Base-by-base conservation (phyloP, 1,284 basidiomycete species). In the Cutaneotrichosporon curvatum region DNA sequence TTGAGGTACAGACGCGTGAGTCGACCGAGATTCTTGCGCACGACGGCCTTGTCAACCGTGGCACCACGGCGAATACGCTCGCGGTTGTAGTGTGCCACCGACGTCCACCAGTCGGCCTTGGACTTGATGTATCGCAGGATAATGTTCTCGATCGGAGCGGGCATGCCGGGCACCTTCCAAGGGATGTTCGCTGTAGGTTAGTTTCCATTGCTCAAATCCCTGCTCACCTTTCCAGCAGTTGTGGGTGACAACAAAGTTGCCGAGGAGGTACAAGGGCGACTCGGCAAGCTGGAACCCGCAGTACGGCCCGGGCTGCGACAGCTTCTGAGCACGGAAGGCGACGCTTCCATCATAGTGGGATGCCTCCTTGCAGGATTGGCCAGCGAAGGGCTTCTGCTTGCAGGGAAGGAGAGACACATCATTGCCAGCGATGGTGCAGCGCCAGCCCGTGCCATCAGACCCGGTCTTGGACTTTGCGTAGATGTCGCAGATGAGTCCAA, bases 51-150 rank as follows among this genome's bases (percentile, higher is more conserved):
- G 76, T 99, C 95, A 56, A 99, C 95, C 0, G 95, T 98, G 3
- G 95, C 95, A 56, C 95, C 70, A 50, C 92, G 87, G 35, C 65
- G 60, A 50, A 79, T 79, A 52, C 78, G 73, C 57, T 78, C 77
- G 57, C 67, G 55, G 67, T 78, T 77, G 69, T 75, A 78, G 59
- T 78, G 76, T 4, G 82, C 85, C 53, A 79, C 88, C 72, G 88
- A 95, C 57, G 86, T 87, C 91, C 92, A 98, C 91, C 91, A 96
- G 69, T 98, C 95, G 10, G 90, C 87, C 78, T 99, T 99, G 73
- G 84, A 87, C 80, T 99, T 99, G 80, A 98, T 94, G 74, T 98
- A 99, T 43, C 95, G 85, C 37, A 99, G 73, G 58, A 99, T 97
- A 70, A 99, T 95, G 72, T 97, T 98, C 74, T 98, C 95, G 58